Percentiles rank a stretch among this genome's conserved stretches.
Evolutionary conservation across 176 grass and related monocot species (phyloP).

Genomic region (Cymbopogon citratus): DNA sequence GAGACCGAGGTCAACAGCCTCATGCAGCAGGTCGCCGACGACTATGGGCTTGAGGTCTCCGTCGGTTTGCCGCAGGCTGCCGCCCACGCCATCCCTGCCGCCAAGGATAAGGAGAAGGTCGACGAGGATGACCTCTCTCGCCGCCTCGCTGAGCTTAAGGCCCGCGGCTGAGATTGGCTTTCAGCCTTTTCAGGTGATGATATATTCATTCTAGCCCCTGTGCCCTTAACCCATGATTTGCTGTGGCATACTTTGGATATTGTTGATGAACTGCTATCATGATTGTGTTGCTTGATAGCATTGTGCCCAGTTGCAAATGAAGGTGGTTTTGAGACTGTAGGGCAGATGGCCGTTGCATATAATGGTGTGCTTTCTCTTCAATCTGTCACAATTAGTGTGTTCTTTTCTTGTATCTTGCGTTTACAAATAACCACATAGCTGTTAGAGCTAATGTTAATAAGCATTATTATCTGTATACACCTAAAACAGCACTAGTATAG

Average conservation of each 20-base stretch:
- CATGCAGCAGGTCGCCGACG: slow-evolving; percentile 97
- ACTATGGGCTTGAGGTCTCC: slow-evolving; percentile 91
- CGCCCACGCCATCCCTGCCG: slow-evolving; percentile 60
- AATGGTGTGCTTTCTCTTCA: neutral
- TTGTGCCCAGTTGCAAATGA: neutral
- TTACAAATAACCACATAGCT: neutral
- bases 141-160: slow-evolving; percentile 77
- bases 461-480: neutral
- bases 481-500: neutral
- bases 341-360: too few relatives aligned
- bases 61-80: slow-evolving; percentile 78
- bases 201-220: neutral
- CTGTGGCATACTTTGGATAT: neutral
- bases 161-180: slow-evolving; percentile 35
- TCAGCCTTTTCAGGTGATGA: slow-evolving; percentile 32
- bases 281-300: neutral
- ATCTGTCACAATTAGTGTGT: neutral
- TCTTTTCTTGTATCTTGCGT: neutral
- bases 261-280: neutral
- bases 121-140: slow-evolving; percentile 90
- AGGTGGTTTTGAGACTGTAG: too few relatives aligned
- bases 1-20: slow-evolving; percentile 97
- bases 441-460: neutral
- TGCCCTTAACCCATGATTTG: neutral
- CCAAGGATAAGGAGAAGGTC: slow-evolving; percentile 89